phyloP scores from a whole-genome alignment of 352 stramenopile species.

The Bremia lactucae region DNA sequence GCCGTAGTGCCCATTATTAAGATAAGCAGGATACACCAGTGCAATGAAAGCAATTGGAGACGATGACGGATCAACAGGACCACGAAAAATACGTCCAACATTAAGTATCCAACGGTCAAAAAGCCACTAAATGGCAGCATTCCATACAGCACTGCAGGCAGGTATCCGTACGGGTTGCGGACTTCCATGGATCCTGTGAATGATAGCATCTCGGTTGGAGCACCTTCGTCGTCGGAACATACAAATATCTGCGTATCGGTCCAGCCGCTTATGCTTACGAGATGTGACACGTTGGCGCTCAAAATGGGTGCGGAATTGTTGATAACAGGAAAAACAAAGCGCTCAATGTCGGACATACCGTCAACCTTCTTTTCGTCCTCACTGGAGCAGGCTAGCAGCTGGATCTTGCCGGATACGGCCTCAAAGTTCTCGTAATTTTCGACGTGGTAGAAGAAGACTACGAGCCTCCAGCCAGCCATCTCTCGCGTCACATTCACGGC shows the following conservation, averaged over 20 bases:
- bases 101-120: slow-evolving; percentile 58
- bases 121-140: slow-evolving; percentile 80
- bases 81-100: slow-evolving; percentile 71
- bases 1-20: slow-evolving; percentile 62
- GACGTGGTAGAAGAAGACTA: slow-evolving; percentile 80
- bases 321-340: slow-evolving; percentile 49
- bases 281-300: slow-evolving; percentile 36
- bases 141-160: slow-evolving; percentile 74
- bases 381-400: slow-evolving; percentile 57
- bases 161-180: slow-evolving; percentile 67
- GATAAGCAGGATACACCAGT: slow-evolving; percentile 77
- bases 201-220: slow-evolving; percentile 32
- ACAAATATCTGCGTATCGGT: slow-evolving; percentile 76
- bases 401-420: slow-evolving; percentile 54
- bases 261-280: slow-evolving; percentile 58
- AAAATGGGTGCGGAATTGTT: slow-evolving; percentile 35
- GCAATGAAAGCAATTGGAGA: slow-evolving; percentile 60
- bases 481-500: slow-evolving; percentile 58
- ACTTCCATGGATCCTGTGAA: slow-evolving; percentile 70
- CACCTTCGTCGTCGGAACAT: slow-evolving; percentile 43
- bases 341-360: slow-evolving; percentile 56
- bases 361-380: slow-evolving; percentile 32
- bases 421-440: slow-evolving; percentile 55
- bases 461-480: slow-evolving; percentile 61
- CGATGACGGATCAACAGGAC: slow-evolving; percentile 61